Conservation (phyloP, 768 basidiomycete genomes). For the Pisolithus microcarpus region DNA sequence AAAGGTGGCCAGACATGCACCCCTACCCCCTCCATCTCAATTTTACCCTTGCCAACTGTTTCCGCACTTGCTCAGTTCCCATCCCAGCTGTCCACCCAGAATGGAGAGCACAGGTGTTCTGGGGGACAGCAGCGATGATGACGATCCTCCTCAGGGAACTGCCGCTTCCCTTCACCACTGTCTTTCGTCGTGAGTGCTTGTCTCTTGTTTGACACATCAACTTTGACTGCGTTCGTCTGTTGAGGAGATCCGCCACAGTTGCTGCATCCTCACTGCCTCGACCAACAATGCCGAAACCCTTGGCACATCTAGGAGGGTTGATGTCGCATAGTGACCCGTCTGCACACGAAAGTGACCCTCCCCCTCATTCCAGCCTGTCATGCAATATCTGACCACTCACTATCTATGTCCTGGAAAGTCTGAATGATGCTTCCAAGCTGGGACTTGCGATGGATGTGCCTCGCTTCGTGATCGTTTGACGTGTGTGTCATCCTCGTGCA, state of each 20-base stretch:
- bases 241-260: conserved; percentile 7
- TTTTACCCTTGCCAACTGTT: conserved; percentile 33
- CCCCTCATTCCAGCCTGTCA: conserved; percentile 15
- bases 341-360: conserved; percentile 5
- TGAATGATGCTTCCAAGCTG: background rate
- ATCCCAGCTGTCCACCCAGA: conserved; percentile 27
- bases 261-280: conserved; percentile 7
- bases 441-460: conserved; percentile 10
- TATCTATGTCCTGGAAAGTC: conserved; percentile 1
- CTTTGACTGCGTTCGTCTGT: background rate
- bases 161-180: conserved; percentile 39
- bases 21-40: conserved; percentile 46
- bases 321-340: conserved; percentile 16
- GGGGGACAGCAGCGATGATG: conserved; percentile 12
- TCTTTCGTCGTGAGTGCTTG: conserved; percentile 40
- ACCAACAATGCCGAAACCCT: conserved; percentile 12
- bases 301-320: conserved; percentile 10
- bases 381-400: conserved; percentile 7
- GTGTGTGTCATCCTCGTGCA: conserved; percentile 8
- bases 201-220: background rate
- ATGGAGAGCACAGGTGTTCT: background rate
- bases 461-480: conserved; percentile 31
- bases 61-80: conserved; percentile 47
- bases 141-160: conserved; percentile 8
- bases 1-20: conserved; percentile 38